Conservation (phyloP, 2,329 filamentous ascomycete genomes). For the Trichoderma sp. region DNA sequence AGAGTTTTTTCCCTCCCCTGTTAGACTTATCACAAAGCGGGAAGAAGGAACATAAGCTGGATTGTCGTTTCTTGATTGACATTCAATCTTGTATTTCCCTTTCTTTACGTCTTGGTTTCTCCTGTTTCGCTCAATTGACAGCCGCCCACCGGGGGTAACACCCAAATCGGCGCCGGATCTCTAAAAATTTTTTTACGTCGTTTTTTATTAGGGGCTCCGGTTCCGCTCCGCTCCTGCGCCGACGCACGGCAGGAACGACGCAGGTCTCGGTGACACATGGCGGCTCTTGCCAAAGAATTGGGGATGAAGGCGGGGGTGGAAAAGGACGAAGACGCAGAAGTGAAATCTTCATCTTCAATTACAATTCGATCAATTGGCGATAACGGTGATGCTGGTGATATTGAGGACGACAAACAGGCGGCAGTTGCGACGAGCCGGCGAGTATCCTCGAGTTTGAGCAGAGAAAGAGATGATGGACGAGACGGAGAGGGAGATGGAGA, state of each 20-base stretch:
- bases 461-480: not conserved
- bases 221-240: not conserved
- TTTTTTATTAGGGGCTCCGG: not conserved
- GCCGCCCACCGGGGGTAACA: not conserved
- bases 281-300: not conserved
- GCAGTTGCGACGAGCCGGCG: not conserved
- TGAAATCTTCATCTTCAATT: not conserved
- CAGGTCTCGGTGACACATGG: not conserved
- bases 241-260: not conserved
- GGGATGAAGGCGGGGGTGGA: not conserved
- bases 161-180: not conserved
- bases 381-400: not conserved
- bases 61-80: not conserved
- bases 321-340: not conserved
- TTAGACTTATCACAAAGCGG: not conserved
- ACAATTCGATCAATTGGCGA: not conserved
- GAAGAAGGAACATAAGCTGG: not conserved
- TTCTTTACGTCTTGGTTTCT: not conserved
- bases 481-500: not conserved
- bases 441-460: not conserved
- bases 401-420: not conserved
- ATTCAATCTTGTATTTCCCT: not conserved
- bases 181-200: not conserved
- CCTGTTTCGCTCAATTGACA: not conserved
- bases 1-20: not conserved